Evolutionary conservation across 1,284 basidiomycete species (phyloP).

Genomic region (Papiliotrema laurentii): DNA sequence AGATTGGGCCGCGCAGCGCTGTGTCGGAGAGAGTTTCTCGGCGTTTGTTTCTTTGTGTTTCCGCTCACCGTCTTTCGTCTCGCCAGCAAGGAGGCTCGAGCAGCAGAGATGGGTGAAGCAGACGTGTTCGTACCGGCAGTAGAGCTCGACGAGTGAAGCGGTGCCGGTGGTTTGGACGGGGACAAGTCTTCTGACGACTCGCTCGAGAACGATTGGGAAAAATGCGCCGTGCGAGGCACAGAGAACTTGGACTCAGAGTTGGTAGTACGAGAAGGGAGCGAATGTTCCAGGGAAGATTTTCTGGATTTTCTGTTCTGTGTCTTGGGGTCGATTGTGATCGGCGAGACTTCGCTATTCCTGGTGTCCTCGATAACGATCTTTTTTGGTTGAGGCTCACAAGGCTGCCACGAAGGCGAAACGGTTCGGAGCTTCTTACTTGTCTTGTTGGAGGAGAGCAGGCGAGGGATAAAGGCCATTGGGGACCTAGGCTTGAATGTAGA

Average conservation of each 20-base stretch:
- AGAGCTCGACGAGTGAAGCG: neutral
- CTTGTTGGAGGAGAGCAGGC: constrained; percentile 10
- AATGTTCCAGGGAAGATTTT: too few relatives aligned
- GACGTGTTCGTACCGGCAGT: neutral
- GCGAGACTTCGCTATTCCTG: too few relatives aligned
- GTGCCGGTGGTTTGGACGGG: constrained; percentile 1
- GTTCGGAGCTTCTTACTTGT: neutral
- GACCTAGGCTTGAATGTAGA: neutral
- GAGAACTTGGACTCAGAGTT: neutral
- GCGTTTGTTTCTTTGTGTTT: neutral
- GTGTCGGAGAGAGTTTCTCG: neutral
- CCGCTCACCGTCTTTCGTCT: constrained; percentile 2
- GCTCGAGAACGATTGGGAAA: neutral
- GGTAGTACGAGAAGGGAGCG: neutral
- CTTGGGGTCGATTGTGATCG: too few relatives aligned
- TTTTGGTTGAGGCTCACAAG: too few relatives aligned
- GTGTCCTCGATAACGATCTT: too few relatives aligned
- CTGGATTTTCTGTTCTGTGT: too few relatives aligned
- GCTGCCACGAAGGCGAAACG: neutral
- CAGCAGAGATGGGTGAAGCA: neutral
- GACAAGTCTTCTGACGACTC: neutral
- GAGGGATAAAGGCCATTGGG: constrained; percentile 6
- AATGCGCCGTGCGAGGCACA: neutral
- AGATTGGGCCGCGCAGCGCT: constrained; percentile 16
- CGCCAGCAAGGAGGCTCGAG: neutral